Percentiles rank a stretch among this genome's conserved stretches.
Evolutionary conservation across 441 rosid genomes (phyloP).

Genomic region (Lepidium campestre): DNA sequence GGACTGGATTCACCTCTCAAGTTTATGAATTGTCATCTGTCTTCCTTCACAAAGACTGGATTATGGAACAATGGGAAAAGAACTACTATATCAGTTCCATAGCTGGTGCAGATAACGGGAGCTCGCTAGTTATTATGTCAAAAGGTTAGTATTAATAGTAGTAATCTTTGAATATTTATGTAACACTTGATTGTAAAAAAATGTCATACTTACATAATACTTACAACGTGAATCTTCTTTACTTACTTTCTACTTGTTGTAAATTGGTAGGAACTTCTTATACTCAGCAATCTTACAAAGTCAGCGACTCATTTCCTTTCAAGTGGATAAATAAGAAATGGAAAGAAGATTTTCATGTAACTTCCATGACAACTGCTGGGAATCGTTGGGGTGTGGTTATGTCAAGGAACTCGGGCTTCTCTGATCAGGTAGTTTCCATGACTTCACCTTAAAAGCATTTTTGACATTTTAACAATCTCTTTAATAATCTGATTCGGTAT

Average conservation of each 20-base stretch:
- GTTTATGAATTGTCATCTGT: constrained; percentile 73
- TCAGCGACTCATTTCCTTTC: constrained; percentile 78
- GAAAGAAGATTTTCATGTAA: constrained; percentile 87
- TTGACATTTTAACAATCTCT: background rate
- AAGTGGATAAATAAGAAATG: constrained; percentile 88
- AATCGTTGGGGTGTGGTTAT: constrained; percentile 86
- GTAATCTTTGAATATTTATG: background rate
- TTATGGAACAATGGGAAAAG: constrained; percentile 88
- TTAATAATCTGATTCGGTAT: background rate
- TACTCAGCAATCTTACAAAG: constrained; percentile 90
- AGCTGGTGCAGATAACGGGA: constrained; percentile 74
- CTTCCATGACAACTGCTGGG: constrained; percentile 80
- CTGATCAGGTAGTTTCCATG: constrained; percentile 53
- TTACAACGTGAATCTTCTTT: background rate
- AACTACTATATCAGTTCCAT: constrained; percentile 73
- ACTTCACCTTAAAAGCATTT: background rate
- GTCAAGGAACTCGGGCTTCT: constrained; percentile 77
- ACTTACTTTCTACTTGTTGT: constrained; percentile 12
- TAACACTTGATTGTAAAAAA: background rate
- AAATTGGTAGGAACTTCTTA: constrained; percentile 58
- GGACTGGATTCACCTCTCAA: constrained; percentile 83
- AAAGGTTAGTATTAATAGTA: constrained; percentile 44
- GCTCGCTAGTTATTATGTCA: constrained; percentile 81
- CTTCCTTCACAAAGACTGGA: constrained; percentile 94
- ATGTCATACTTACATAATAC: background rate